These are phyloP conservation scores for Aureobasidium lini DNA, from an alignment of 2,329 filamentous ascomycete genomes.

Conservation along the genomic window DNA sequence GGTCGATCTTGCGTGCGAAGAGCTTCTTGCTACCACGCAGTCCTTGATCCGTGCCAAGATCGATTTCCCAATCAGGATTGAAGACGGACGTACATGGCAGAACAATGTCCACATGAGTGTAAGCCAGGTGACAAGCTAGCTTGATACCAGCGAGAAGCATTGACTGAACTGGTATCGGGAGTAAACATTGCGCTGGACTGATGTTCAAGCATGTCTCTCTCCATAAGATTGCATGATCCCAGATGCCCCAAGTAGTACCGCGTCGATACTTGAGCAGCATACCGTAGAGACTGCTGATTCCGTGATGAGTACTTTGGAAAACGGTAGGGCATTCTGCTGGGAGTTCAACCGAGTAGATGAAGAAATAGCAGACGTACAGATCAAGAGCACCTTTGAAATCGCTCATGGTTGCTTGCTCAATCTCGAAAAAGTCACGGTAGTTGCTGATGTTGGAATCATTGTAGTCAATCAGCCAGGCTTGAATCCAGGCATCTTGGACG, in stretches of 20 bases:
- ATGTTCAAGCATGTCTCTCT: slow-evolving; percentile 33
- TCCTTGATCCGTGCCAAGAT: slow-evolving; percentile 53
- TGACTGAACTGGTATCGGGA: slow-evolving; percentile 35
- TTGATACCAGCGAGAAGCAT: slow-evolving; percentile 34
- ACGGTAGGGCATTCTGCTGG: slow-evolving; percentile 44
- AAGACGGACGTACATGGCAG: slow-evolving; percentile 54
- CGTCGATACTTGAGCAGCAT: slow-evolving; percentile 50
- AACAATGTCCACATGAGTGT: slow-evolving; percentile 52
- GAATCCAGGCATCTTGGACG: slow-evolving; percentile 39
- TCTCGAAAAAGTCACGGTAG: slow-evolving; percentile 24
- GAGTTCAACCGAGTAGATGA: slow-evolving; percentile 45
- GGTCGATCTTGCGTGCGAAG: slow-evolving; percentile 55
- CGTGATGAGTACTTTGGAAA: slow-evolving; percentile 51
- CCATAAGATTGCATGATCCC: slow-evolving; percentile 53
- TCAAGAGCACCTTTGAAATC: slow-evolving; percentile 28
- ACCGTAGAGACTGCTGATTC: slow-evolving; percentile 47
- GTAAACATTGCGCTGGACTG: slow-evolving; percentile 34
- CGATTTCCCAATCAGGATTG: slow-evolving; percentile 57
- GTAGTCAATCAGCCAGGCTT: slow-evolving; percentile 41
- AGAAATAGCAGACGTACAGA: slow-evolving; percentile 35
- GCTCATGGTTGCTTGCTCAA: slow-evolving; percentile 28
- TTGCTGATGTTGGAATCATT: slow-evolving; percentile 30
- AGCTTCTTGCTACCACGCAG: slow-evolving; percentile 49
- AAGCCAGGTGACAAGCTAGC: slow-evolving; percentile 33
- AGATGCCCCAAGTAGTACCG: slow-evolving; percentile 48